These are phyloP conservation scores for Sonneratia caseolaris DNA, from an alignment of 345 rosid genomes.

Conservation along the genomic window DNA sequence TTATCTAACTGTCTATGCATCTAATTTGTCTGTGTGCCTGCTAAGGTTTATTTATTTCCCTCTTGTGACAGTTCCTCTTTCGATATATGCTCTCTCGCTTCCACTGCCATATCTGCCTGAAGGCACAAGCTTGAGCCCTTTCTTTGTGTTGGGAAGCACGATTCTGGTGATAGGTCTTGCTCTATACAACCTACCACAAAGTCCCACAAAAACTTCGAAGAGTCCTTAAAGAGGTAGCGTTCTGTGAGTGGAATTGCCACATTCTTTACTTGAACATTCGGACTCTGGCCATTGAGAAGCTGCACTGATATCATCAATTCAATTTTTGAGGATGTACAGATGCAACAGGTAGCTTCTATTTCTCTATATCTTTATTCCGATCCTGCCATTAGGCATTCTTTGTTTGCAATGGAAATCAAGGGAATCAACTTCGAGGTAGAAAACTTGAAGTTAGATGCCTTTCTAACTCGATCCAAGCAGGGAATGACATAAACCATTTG, in stretches of 20 bases:
- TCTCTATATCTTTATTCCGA: no score
- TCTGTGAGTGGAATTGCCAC: background rate
- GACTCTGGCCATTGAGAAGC: no score
- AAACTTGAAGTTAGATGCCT: no score
- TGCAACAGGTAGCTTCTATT: no score
- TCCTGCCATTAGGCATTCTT: no score
- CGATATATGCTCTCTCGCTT: conserved; percentile 59
- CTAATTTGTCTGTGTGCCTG: background rate
- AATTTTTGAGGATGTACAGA: no score
- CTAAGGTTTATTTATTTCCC: background rate
- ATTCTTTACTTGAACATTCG: no score
- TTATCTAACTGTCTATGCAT: background rate
- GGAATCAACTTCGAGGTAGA: no score
- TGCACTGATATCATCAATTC: no score
- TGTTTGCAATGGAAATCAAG: no score
- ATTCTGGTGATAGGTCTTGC: conserved; percentile 59
- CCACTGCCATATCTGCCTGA: conserved; percentile 76
- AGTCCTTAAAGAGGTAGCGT: background rate
- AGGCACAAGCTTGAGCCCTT: conserved; percentile 64
- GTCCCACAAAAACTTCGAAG: conserved; percentile 23
- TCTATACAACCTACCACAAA: conserved; percentile 43
- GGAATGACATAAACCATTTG: no score
- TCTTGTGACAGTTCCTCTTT: conserved; percentile 48
- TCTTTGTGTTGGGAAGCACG: conserved; percentile 37
- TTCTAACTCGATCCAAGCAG: no score